Conservation (phyloP, 202 grass and related monocot genomes). For the Saccharum hybrid region DNA sequence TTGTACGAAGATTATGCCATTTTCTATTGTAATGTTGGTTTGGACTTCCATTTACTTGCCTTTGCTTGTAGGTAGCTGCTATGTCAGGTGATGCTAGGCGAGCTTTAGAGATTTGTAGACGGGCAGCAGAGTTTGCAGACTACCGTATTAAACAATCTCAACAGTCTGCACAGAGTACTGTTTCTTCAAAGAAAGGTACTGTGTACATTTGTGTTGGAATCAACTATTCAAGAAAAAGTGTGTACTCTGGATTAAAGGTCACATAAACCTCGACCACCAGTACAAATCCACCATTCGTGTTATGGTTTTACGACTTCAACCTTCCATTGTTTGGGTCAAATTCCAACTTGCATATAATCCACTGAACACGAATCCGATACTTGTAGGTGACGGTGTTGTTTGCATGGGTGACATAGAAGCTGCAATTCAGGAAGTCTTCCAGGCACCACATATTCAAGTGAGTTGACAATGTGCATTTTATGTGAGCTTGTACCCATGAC, state of each 20-base stretch:
- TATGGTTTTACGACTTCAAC: constrained; percentile 23
- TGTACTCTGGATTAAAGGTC: constrained; percentile 25
- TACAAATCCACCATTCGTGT: neutral
- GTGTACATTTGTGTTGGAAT: neutral
- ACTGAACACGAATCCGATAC: constrained; percentile 30
- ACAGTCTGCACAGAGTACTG: constrained; percentile 39
- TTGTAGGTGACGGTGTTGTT: constrained; percentile 70
- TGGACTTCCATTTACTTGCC: constrained; percentile 5
- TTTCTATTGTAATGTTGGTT: constrained; percentile 21
- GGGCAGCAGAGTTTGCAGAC: constrained; percentile 81
- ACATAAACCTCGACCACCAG: constrained; percentile 19
- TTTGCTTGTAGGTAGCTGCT: constrained; percentile 79
- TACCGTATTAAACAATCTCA: constrained; percentile 70
- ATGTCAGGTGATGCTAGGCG: constrained; percentile 98
- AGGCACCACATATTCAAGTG: constrained; percentile 97
- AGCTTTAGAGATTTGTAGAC: constrained; percentile 90
- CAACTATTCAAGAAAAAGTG: constrained; percentile 22
- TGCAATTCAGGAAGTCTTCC: constrained; percentile 93
- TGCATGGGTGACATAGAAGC: constrained; percentile 86
- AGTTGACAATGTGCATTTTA: constrained; percentile 40
- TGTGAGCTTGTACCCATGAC: neutral
- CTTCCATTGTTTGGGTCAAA: neutral
- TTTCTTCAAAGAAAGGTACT: constrained; percentile 48
- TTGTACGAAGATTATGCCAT: constrained; percentile 15
- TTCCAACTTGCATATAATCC: neutral